phyloP scores from a whole-genome alignment of 2,329 filamentous ascomycete species.

The Boeremia exigua region DNA sequence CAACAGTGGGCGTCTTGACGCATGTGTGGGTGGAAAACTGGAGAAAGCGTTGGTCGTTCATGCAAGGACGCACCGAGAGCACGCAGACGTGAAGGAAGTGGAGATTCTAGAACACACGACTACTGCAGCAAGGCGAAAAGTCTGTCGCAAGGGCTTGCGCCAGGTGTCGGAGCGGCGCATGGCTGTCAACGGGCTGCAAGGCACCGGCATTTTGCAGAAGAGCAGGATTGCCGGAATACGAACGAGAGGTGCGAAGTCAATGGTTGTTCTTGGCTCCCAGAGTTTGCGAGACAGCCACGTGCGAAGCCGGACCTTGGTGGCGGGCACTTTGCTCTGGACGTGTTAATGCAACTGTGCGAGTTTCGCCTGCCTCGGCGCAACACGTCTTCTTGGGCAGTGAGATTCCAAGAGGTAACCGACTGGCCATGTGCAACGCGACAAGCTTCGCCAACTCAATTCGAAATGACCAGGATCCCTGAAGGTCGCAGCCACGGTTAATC shows the following conservation, averaged over 20 bases:
- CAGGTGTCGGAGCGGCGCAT: conserved; percentile 2
- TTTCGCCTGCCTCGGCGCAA: background rate
- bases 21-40: conserved; percentile 13
- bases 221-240: background rate
- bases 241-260: background rate
- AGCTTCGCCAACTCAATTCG: background rate
- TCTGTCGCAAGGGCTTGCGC: conserved; percentile 5
- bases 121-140: conserved; percentile 19
- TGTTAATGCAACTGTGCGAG: background rate
- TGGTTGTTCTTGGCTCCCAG: conserved; percentile 1
- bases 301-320: background rate
- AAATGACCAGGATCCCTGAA: conserved; percentile 1
- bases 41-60: conserved; percentile 11
- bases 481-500: background rate
- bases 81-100: background rate
- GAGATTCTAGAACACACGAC: conserved; percentile 11
- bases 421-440: background rate
- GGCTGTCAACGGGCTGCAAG: conserved; percentile 11
- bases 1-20: conserved; percentile 4
- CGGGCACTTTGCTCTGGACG: background rate
- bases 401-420: background rate
- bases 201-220: conserved; percentile 10
- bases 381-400: background rate
- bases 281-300: conserved; percentile 6
- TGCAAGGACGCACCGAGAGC: conserved; percentile 9